Evolutionary conservation across 2,329 filamentous ascomycete species (phyloP).

Genomic region (Cordyceps tenuipes): DNA sequence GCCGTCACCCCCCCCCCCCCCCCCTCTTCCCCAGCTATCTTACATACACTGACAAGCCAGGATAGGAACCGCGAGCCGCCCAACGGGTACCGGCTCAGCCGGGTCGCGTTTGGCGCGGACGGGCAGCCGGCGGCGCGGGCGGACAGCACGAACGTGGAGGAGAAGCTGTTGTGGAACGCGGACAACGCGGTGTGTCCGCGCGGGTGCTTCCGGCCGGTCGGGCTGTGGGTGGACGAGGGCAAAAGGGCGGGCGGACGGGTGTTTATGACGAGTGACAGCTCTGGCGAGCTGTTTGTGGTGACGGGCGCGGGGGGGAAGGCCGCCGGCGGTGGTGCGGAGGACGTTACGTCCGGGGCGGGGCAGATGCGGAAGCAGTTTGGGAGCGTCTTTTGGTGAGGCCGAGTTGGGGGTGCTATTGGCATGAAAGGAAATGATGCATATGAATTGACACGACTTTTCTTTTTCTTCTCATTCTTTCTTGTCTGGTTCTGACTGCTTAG

Average conservation of each 20-base stretch:
- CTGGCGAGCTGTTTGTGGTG: constrained; percentile 47
- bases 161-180: constrained; percentile 41
- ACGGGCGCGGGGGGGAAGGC: constrained; percentile 10
- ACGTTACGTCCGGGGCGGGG: neutral
- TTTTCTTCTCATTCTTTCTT: too few relatives aligned
- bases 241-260: constrained; percentile 28
- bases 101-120: constrained; percentile 25
- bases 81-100: constrained; percentile 31
- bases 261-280: constrained; percentile 45
- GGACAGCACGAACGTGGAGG: constrained; percentile 33
- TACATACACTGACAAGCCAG: neutral
- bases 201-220: constrained; percentile 44
- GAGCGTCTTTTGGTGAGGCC: neutral
- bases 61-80: constrained; percentile 25
- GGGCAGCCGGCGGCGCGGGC: constrained; percentile 26
- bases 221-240: constrained; percentile 30
- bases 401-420: neutral
- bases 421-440: neutral
- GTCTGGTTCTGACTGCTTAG: too few relatives aligned
- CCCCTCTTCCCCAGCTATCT: too few relatives aligned
- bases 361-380: constrained; percentile 4
- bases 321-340: neutral
- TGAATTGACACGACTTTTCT: too few relatives aligned
- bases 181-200: constrained; percentile 37
- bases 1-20: constrained; percentile 5